Evolutionary conservation across 345 rosid species (phyloP).

Genomic region (Erodium maritimum): DNA sequence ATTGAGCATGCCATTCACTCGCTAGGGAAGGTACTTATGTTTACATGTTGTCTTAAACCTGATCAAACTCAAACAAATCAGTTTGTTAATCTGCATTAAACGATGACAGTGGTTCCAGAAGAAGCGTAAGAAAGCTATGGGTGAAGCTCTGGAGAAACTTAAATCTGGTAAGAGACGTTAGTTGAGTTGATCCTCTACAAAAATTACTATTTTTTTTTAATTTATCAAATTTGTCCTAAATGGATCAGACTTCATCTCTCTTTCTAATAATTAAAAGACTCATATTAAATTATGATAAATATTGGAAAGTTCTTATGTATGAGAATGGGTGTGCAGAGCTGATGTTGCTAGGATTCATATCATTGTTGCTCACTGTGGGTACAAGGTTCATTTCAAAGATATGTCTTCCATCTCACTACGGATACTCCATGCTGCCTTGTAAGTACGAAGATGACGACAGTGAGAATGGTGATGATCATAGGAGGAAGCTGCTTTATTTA

Average conservation of each 20-base stretch:
- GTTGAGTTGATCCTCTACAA: too few species aligned
- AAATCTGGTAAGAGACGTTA: slow-evolving; percentile 33
- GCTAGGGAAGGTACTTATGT: slow-evolving; percentile 23
- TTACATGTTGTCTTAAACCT: neutral
- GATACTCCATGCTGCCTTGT: slow-evolving; percentile 49
- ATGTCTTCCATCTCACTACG: slow-evolving; percentile 30
- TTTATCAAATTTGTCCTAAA: too few species aligned
- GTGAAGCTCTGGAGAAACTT: slow-evolving; percentile 50
- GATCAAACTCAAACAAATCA: neutral
- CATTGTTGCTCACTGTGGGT: slow-evolving; percentile 36
- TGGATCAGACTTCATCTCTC: too few species aligned
- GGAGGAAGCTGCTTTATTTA: slow-evolving; percentile 27
- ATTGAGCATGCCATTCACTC: slow-evolving; percentile 39
- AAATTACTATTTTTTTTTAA: too few species aligned
- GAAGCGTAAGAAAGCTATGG: slow-evolving; percentile 40
- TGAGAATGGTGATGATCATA: neutral
- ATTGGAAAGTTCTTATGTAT: neutral
- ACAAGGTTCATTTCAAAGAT: slow-evolving; percentile 25
- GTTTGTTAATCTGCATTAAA: too few species aligned
- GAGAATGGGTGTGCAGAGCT: slow-evolving; percentile 27
- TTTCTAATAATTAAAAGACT: too few species aligned
- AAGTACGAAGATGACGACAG: neutral
- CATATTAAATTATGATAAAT: neutral
- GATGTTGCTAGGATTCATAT: slow-evolving; percentile 58
- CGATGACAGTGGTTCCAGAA: slow-evolving; percentile 41